A percentile compares a stretch with the other conserved stretches of the same genome.
These are phyloP conservation scores for Umbelopsis isabellina DNA, from an alignment of 192 early-diverging fungal species.

Conservation along the genomic window DNA sequence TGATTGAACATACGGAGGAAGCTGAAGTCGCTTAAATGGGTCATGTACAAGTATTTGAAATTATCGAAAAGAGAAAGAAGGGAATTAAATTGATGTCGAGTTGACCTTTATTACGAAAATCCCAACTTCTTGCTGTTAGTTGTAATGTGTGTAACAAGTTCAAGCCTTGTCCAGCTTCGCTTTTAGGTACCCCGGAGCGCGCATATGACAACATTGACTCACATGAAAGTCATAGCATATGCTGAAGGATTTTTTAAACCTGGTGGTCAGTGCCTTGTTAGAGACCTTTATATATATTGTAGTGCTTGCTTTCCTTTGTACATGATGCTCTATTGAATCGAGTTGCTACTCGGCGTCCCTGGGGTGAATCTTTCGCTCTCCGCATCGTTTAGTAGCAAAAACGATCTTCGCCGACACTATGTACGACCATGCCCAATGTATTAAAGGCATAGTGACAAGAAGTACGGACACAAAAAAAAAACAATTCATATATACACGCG, in stretches of 20 bases:
- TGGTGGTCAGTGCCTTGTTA: too few relatives aligned
- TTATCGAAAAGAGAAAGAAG: not conserved
- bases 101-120: not conserved
- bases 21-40: constrained; percentile 14
- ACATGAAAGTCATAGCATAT: too few relatives aligned
- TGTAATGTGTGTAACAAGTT: not conserved
- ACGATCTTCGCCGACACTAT: not conserved
- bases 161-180: not conserved
- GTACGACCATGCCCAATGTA: not conserved
- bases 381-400: not conserved
- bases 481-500: not conserved
- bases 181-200: constrained; percentile 7
- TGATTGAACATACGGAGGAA: constrained; percentile 1
- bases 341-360: too few relatives aligned
- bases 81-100: not conserved
- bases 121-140: not conserved
- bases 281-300: too few relatives aligned
- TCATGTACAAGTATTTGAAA: not conserved
- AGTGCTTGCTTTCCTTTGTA: too few relatives aligned
- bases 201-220: not conserved
- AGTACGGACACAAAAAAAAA: not conserved
- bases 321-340: too few relatives aligned
- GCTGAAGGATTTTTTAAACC: too few relatives aligned
- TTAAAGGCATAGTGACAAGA: constrained; percentile 10
- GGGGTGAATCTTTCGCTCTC: not conserved